Evolutionary conservation across 768 basidiomycete species (phyloP), one percentile per base, ranked within the genome.

Genomic region (Termitomyces sp.): DNA sequence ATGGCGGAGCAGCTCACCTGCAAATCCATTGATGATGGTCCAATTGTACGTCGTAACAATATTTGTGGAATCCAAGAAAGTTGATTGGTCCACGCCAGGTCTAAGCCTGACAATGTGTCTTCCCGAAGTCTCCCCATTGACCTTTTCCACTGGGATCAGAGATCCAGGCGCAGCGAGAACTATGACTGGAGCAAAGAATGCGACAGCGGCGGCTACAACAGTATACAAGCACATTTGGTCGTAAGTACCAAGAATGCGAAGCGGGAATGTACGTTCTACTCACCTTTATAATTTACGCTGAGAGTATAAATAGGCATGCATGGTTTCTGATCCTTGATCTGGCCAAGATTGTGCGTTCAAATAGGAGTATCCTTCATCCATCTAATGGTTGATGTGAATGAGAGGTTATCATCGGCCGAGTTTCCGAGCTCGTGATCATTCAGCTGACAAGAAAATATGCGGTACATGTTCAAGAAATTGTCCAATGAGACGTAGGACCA

Each of bases 71-170:
- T 55, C 50, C 24, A 68, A 24, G 49, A 69, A 56, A 43, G 50
- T 56, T n/a, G 49, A 32, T 47, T 62, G 65, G 14, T 65, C 56
- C 16, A 62, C 65, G 9, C 70, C 71, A 9, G 65, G 56, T 61
- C 71, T 74, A 34, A 75, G 55, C 40, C 66, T 66, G 55, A 73
- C 66, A 37, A 75, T 71, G 62, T 69, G 67, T 33, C 59, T 66
- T 24, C 72, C 72, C 2, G 61, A 66, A 4, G 63, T 72, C 45
- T 61, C 53, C 2, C 70, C 55, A 18, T 30, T n/a, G 20, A 51
- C 47, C 22, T 46, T 56, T 14, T 60, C 43, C 6, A 60, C 30
- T 8, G n/a, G 39, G 30, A 42, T 32, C 9, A 56, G 42, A 27
- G 33, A 26, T 13, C 26, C 7, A 0, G 48, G 34, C 10, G 33